Conservation (phyloP, 1,139 yeast genomes). For the Saccharomyces uvarum region DNA sequence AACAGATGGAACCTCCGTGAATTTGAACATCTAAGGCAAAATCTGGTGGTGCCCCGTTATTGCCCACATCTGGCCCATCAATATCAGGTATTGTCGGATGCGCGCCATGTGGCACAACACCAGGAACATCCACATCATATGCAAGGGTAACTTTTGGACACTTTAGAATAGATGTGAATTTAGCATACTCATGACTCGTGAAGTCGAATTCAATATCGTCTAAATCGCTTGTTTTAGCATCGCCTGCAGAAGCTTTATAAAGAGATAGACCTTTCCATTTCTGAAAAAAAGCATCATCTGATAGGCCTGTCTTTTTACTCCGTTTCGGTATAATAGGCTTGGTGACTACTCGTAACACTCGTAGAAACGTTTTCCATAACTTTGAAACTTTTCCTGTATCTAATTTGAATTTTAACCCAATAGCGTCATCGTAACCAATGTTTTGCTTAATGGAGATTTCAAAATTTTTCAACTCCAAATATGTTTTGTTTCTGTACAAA, state of each 20-base stretch:
- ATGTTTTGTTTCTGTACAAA: slow-evolving; percentile 35
- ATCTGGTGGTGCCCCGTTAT: slow-evolving; percentile 52
- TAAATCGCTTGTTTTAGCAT: slow-evolving; percentile 18
- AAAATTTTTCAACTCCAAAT: slow-evolving; percentile 28
- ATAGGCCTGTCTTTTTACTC: slow-evolving; percentile 25
- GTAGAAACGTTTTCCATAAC: slow-evolving; percentile 19
- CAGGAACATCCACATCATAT: slow-evolving; percentile 68
- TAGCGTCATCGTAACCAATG: slow-evolving; percentile 41
- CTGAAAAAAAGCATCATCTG: slow-evolving; percentile 38
- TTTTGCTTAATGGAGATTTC: slow-evolving; percentile 63
- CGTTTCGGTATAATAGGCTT: slow-evolving; percentile 18
- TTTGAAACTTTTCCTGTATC: slow-evolving; percentile 17
- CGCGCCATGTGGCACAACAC: slow-evolving; percentile 42
- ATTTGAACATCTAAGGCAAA: slow-evolving; percentile 57
- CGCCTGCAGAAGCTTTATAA: slow-evolving; percentile 29
- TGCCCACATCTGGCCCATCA: slow-evolving; percentile 47
- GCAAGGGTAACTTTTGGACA: slow-evolving; percentile 47
- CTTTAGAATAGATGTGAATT: slow-evolving; percentile 65
- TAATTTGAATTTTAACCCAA: slow-evolving; percentile 17
- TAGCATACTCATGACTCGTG: slow-evolving; percentile 66
- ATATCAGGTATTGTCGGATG: slow-evolving; percentile 25
- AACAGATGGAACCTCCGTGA: slow-evolving; percentile 60
- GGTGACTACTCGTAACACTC: slow-evolving; percentile 11
- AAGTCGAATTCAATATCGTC: slow-evolving; percentile 27
- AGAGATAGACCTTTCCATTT: slow-evolving; percentile 41